These are phyloP conservation scores for Bombardia bombarda DNA, from an alignment of 495 filamentous ascomycete species.

Conservation along the genomic window DNA sequence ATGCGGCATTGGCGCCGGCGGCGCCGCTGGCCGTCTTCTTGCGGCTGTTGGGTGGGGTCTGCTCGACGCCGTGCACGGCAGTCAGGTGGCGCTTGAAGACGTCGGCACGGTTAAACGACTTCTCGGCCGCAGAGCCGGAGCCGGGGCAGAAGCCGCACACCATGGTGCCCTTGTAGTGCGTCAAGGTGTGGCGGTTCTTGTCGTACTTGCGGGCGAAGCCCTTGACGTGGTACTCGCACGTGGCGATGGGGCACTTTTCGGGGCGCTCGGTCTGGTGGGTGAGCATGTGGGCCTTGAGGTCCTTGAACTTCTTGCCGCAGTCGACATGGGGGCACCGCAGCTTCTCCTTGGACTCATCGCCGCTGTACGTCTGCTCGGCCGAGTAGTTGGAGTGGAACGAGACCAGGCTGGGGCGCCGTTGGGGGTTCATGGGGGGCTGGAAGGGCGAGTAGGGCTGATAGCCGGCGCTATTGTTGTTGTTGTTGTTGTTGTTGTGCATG, in stretches of 20 bases:
- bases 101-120: constrained; percentile 97
- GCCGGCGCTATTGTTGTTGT: constrained; percentile 19
- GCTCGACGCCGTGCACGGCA: constrained; percentile 89
- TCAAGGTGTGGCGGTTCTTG: constrained; percentile 94
- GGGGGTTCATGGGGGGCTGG: constrained; percentile 42
- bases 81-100: constrained; percentile 98
- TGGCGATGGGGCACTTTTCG: constrained; percentile 93
- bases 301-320: constrained; percentile 84
- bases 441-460: constrained; percentile 65
- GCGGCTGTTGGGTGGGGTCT: constrained; percentile 91
- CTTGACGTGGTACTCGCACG: constrained; percentile 92
- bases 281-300: constrained; percentile 91
- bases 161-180: constrained; percentile 99
- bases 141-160: constrained; percentile 98
- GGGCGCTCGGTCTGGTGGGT: constrained; percentile 92
- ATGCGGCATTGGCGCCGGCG: constrained; percentile 23
- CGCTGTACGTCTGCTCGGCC: constrained; percentile 51
- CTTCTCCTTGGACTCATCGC: constrained; percentile 58
- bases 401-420: constrained; percentile 22
- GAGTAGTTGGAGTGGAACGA: constrained; percentile 26
- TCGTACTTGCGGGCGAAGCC: constrained; percentile 98
- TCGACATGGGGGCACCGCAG: constrained; percentile 70
- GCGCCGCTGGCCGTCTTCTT: constrained; percentile 53
- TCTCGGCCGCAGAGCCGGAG: constrained; percentile 85
- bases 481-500: constrained; percentile 22